Base-by-base conservation (phyloP, 1,284 basidiomycete species). In the Peniophora sp. region DNA sequence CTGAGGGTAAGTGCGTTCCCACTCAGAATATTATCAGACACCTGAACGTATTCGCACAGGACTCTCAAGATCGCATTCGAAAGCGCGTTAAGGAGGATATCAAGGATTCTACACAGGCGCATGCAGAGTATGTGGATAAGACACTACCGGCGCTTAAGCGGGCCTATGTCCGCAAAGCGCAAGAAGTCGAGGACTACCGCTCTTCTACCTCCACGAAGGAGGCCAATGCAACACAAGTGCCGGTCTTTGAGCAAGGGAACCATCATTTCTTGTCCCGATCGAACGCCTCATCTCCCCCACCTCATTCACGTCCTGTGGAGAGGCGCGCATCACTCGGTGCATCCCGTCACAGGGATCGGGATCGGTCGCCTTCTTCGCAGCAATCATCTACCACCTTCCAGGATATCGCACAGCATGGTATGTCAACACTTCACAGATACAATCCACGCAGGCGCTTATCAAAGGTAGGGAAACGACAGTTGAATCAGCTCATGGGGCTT, bases 41-140 rank as follows among this genome's bases (percentile, higher is more conserved):
- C n/a, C 45, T 46, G n/a, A 6, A 23, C 47, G 27, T 18, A 47
- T 27, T 5, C 27, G 39, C 39, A 42, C 54, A 91, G 85, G 91
- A 93, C 56, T 87, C 85, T 8, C 92, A 95, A 71, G 87, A 89
- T 50, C 80, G 92, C 37, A 93, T 91, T 23, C 78, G 88, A 24
- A 89, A 88, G 63, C 82, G 89, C n/a, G 88, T 96, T 62, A 88
- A 87, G 59, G 91, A 94, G 57, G 91, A 93, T 61, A 68, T 93
- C 55, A 93, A 91, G 65, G 78, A 80, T 8, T 89, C 91, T 0
- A 73, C 74, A 14, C 59, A 67, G 52, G 79, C 83, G 17, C 92
- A 94, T 66, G 76, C 77, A 24, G 91, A 94, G 20, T 92, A 85
- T 62, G 83, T 83, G 11, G 87, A 90, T 60, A 79, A 75, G 51